phyloP scores from a whole-genome alignment of 768 basidiomycete genomes.

The Pleurotus eryngii region DNA sequence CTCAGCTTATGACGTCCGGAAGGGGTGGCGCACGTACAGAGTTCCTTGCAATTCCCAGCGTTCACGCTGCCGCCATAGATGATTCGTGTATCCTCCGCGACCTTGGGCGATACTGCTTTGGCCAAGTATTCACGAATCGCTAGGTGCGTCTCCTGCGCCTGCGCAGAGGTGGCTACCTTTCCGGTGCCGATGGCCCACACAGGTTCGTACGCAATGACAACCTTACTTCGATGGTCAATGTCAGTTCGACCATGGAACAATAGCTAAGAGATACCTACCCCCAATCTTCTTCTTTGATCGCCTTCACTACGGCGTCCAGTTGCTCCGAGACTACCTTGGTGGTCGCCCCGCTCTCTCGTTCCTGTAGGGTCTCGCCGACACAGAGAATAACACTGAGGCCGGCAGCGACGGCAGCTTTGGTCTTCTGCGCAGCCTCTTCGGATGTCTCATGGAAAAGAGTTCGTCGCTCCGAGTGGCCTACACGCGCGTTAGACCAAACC shows the following conservation, averaged over 20 bases:
- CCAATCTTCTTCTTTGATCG: constrained; percentile 71
- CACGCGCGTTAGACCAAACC: constrained; percentile 1
- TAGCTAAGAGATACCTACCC: constrained; percentile 43
- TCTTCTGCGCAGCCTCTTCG: constrained; percentile 80
- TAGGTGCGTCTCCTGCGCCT: constrained; percentile 91
- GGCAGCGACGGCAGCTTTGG: constrained; percentile 73
- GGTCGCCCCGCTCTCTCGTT: constrained; percentile 82
- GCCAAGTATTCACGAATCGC: constrained; percentile 76
- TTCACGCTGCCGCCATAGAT: constrained; percentile 97
- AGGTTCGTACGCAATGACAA: constrained; percentile 96
- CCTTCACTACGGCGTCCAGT: constrained; percentile 69
- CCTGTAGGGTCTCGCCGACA: constrained; percentile 88
- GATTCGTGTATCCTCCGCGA: constrained; percentile 75
- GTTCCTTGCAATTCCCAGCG: constrained; percentile 83
- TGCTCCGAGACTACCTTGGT: constrained; percentile 78
- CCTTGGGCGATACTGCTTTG: constrained; percentile 57
- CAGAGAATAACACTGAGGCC: constrained; percentile 90
- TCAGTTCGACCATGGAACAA: neutral
- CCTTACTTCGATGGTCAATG: constrained; percentile 45
- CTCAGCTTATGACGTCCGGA: neutral
- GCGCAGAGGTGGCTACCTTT: constrained; percentile 86
- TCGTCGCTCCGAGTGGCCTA: constrained; percentile 95
- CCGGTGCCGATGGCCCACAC: constrained; percentile 99
- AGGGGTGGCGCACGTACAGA: constrained; percentile 56
- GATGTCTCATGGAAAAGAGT: constrained; percentile 89